Percentiles rank a stretch among this genome's conserved stretches.
Evolutionary conservation across 2,329 filamentous ascomycete species (phyloP).

Genomic region (Escovopsis weberi): DNA sequence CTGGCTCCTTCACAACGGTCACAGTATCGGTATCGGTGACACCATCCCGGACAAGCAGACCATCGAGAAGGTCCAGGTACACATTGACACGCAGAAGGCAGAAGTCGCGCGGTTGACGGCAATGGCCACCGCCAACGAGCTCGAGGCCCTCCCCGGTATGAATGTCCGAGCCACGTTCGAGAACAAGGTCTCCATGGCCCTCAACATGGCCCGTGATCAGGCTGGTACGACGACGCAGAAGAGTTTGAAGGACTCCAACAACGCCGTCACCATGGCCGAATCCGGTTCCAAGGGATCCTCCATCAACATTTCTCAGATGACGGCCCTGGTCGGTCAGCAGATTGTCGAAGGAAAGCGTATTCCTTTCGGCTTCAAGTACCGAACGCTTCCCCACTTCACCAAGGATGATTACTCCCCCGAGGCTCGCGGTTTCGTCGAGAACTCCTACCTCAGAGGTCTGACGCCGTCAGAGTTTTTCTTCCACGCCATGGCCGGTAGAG

Average conservation of each 20-base stretch:
- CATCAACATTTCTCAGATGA: constrained; percentile 99
- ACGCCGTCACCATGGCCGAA: constrained; percentile 88
- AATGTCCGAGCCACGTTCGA: constrained; percentile 97
- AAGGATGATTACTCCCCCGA: constrained; percentile 99
- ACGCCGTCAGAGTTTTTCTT: constrained; percentile 98
- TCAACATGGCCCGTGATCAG: constrained; percentile 92
- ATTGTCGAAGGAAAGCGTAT: constrained; percentile 98
- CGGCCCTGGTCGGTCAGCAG: constrained; percentile 91
- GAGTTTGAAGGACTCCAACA: constrained; percentile 90
- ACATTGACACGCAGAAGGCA: constrained; percentile 68
- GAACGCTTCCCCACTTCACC: constrained; percentile 91
- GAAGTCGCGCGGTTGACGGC: constrained; percentile 64
- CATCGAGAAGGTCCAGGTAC: constrained; percentile 69
- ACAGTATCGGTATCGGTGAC: constrained; percentile 97
- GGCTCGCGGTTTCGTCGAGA: constrained; percentile 94
- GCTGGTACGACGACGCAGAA: constrained; percentile 86
- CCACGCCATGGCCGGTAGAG: constrained; percentile 99
- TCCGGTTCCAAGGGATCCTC: constrained; percentile 97
- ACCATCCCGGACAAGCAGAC: constrained; percentile 83
- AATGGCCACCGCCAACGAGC: constrained; percentile 67
- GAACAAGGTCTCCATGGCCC: constrained; percentile 83
- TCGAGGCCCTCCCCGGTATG: constrained; percentile 95
- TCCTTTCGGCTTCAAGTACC: constrained; percentile 97
- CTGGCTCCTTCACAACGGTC: constrained; percentile 91
- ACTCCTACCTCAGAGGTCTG: constrained; percentile 90